phyloP scores from a whole-genome alignment of 768 basidiomycete species.

The Amanita thiersii region DNA sequence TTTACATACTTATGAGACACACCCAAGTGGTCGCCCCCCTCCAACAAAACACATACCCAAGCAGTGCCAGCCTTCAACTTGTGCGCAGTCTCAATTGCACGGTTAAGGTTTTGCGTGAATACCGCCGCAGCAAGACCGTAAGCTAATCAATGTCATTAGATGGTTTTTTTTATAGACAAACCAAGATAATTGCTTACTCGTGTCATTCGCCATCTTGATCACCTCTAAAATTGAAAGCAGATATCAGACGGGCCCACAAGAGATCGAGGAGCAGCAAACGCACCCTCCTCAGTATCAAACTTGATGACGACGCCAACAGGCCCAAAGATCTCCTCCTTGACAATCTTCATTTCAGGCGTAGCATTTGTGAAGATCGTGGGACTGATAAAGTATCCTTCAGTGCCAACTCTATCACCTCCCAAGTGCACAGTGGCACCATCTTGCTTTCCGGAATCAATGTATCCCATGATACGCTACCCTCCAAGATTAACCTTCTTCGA shows the following conservation, averaged over 20 bases:
- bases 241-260: neutral
- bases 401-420: conserved; percentile 54
- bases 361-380: conserved; percentile 68
- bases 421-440: conserved; percentile 56
- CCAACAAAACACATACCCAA: conserved; percentile 30
- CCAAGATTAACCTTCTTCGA: neutral
- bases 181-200: conserved; percentile 59
- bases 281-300: conserved; percentile 50
- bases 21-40: neutral
- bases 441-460: conserved; percentile 68
- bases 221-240: conserved; percentile 24
- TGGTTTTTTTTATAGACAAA: conserved; percentile 58
- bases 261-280: neutral
- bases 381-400: conserved; percentile 58
- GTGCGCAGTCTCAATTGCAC: neutral
- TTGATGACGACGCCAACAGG: conserved; percentile 67
- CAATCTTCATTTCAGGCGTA: conserved; percentile 58
- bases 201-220: conserved; percentile 53
- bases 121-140: neutral
- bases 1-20: neutral
- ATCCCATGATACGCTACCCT: conserved; percentile 59
- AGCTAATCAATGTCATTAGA: conserved; percentile 23
- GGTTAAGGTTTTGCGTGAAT: neutral
- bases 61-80: conserved; percentile 58
- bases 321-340: conserved; percentile 67